These are phyloP conservation scores for Eucalyptus pumila DNA, from an alignment of 345 rosid genomes.

Conservation along the genomic window DNA sequence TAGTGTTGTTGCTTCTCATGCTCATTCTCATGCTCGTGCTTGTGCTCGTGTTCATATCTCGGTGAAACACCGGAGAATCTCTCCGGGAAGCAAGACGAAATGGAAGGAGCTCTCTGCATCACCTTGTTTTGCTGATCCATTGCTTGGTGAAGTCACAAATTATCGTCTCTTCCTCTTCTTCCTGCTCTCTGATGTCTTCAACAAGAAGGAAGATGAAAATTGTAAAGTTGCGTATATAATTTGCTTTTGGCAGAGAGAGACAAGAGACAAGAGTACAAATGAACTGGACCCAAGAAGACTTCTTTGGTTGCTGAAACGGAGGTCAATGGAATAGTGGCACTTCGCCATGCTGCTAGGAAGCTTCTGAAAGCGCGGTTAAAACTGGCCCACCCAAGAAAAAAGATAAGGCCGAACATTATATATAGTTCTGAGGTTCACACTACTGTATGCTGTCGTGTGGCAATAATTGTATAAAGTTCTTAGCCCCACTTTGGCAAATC, in stretches of 20 bases:
- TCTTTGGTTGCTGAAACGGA: neutral
- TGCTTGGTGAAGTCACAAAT: neutral
- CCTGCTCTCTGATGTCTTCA: neutral
- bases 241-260: neutral
- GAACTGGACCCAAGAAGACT: neutral
- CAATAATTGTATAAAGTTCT: neutral
- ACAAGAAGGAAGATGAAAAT: neutral
- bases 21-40: neutral
- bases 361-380: neutral
- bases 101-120: neutral
- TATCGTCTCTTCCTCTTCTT: neutral
- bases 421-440: neutral
- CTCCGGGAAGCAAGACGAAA: neutral
- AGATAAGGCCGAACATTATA: accelerated
- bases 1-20: neutral
- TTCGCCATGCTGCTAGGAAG: neutral
- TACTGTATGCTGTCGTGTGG: neutral
- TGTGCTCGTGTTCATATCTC: neutral
- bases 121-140: neutral
- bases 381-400: neutral
- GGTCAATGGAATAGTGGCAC: neutral
- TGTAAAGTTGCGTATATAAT: accelerated
- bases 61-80: neutral
- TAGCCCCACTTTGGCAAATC: neutral
- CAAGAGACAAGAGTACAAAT: neutral